Evolutionary conservation across 768 basidiomycete genomes (phyloP).

Genomic region (Auricularia heimuer): DNA sequence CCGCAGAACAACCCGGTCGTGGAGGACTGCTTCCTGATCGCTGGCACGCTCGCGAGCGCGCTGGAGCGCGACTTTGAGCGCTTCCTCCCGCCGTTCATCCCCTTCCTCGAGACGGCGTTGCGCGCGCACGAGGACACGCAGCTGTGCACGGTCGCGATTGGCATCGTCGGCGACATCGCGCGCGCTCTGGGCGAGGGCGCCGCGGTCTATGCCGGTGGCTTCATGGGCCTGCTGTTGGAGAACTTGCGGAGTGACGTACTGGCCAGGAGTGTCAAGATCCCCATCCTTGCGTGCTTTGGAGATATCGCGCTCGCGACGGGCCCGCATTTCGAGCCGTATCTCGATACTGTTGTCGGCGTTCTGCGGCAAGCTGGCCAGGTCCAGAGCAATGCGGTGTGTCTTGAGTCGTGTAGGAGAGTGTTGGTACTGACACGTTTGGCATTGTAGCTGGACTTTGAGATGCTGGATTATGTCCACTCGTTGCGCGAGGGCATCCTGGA

Average conservation of each 20-base stretch:
- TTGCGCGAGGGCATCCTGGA: conserved; percentile 94
- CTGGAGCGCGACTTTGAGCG: conserved; percentile 71
- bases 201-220: conserved; percentile 70
- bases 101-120: conserved; percentile 80
- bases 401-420: background rate
- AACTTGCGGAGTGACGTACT: conserved; percentile 85
- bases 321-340: conserved; percentile 74
- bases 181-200: conserved; percentile 83
- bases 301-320: conserved; percentile 94
- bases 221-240: conserved; percentile 89
- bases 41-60: conserved; percentile 78
- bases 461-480: conserved; percentile 83
- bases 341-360: conserved; percentile 85
- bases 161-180: conserved; percentile 93
- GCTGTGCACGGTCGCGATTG: conserved; percentile 90
- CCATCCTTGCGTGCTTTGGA: conserved; percentile 91
- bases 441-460: conserved; percentile 67
- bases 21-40: conserved; percentile 92
- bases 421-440: conserved; percentile 4
- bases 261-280: conserved; percentile 91
- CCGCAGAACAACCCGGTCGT: conserved; percentile 81
- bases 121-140: conserved; percentile 92
- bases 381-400: conserved; percentile 73
- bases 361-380: conserved; percentile 83
- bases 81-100: conserved; percentile 79